A percentile compares a stretch with the other conserved stretches of the same genome.
phyloP scores from a whole-genome alignment of 2,329 filamentous ascomycete species.

The Camillea tinctor region DNA sequence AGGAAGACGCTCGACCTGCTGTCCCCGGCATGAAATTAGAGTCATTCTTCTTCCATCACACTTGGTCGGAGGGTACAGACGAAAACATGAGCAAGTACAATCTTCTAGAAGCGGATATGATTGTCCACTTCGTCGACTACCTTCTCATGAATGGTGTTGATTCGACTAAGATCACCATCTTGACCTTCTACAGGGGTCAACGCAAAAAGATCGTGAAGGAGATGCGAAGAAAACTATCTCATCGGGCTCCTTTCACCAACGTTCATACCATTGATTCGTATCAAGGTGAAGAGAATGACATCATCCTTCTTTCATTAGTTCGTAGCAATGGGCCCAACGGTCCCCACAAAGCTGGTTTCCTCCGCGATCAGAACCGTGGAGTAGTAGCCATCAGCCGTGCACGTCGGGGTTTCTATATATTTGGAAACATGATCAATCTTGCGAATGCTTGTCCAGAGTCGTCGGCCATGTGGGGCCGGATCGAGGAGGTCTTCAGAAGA shows the following conservation, averaged over 20 bases:
- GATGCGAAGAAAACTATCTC: conserved; percentile 36
- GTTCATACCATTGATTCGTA: conserved; percentile 86
- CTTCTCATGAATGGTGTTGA: conserved; percentile 66
- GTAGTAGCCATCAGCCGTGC: conserved; percentile 67
- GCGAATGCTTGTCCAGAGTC: conserved; percentile 45
- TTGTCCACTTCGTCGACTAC: conserved; percentile 70
- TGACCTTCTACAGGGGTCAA: conserved; percentile 90
- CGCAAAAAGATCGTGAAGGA: conserved; percentile 59
- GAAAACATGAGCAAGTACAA: conserved; percentile 68
- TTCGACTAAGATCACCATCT: conserved; percentile 65
- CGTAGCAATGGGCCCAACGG: conserved; percentile 58
- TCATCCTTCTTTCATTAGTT: conserved; percentile 78
- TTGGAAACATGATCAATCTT: conserved; percentile 67
- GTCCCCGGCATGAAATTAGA: conserved; percentile 46
- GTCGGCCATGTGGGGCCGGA: conserved; percentile 38
- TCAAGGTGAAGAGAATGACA: conserved; percentile 86
- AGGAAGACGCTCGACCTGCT: conserved; percentile 33
- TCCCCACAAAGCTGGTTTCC: conserved; percentile 63
- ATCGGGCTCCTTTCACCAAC: conserved; percentile 43
- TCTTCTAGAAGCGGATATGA: conserved; percentile 69
- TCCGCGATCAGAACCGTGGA: conserved; percentile 59
- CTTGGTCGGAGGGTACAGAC: conserved; percentile 64
- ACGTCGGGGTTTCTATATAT: conserved; percentile 76
- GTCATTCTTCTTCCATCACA: conserved; percentile 51
- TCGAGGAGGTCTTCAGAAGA: conserved; percentile 40